Evolutionary conservation across 2,329 filamentous ascomycete genomes (phyloP), one percentile per base, ranked within the genome.

Genomic region (Aspergillus intermedius): DNA sequence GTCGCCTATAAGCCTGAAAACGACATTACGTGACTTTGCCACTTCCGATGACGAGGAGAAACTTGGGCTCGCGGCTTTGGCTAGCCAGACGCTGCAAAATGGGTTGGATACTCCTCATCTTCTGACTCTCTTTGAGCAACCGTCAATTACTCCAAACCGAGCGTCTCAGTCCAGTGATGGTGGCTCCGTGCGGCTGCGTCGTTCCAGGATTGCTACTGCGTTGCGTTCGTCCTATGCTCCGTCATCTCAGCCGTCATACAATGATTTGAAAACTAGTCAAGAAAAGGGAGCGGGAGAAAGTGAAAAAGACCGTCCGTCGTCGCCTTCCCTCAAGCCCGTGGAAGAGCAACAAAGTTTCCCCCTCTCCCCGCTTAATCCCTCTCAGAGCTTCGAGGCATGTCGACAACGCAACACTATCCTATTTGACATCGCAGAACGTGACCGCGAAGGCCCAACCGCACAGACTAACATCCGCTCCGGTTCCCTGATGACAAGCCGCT

Each of bases 171-270:
- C 61, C 4, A 66, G 63, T 41, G 49, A 55, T 25, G 55, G 61
- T 15, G 10, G 25, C 25, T 74, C 74, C 9, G 61, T 67, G 34
- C 59, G 73, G 54, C 56, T 74, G 61, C 74, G 77, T 15, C 73
- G 76, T 12, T 79, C 77, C 12, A 71, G 70, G 44, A 74, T 81
- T 46, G 70, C 74, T 25, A 71, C 75, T 15, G 76, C 76, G 3
- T 55, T 79, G 25, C 75, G 77, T 50, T 70, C 74, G 0, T 73
- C 75, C 0, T 66, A 74, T 43, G 70, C 70, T 13, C 75, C 75
- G 1, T 74, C 74, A 2, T 77, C 77, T 1, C 76, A 78, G 15
- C 68, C 76, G 19, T 79, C 79, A 2, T 69, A 80, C 35, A 75
- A 73, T 40, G 77, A 81, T n/a, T 19, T 43, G 17, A 12, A 40